These are phyloP conservation scores for Purpureocillium lavendulum DNA, from an alignment of 2,329 filamentous ascomycete species.

Conservation along the genomic window DNA sequence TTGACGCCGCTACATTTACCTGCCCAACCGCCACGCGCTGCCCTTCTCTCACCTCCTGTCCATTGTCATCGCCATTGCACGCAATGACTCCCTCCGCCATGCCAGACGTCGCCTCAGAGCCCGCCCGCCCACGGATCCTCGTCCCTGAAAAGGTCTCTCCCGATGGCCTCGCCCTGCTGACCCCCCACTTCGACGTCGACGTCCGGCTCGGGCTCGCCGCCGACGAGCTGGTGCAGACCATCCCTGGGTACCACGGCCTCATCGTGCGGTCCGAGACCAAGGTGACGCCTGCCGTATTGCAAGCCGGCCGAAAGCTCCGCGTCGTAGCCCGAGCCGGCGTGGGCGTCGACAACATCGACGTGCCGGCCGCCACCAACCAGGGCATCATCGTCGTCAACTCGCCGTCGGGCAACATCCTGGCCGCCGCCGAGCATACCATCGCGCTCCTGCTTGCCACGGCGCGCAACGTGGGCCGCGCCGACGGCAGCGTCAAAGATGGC, in stretches of 20 bases:
- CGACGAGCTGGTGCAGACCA: conserved; percentile 56
- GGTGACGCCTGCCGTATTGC: conserved; percentile 60
- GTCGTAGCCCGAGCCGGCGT: conserved; percentile 77
- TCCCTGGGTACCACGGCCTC: conserved; percentile 65
- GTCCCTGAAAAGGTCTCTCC: conserved; percentile 73
- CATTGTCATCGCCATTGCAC: neutral
- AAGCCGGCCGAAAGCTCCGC: conserved; percentile 58
- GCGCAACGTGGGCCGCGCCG: conserved; percentile 63
- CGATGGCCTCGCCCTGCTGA: conserved; percentile 66
- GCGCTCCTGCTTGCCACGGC: conserved; percentile 67
- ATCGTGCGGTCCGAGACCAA: conserved; percentile 78
- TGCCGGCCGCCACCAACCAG: conserved; percentile 60
- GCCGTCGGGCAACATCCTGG: conserved; percentile 71
- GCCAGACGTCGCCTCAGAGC: conserved; percentile 2
- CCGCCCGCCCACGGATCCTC: conserved; percentile 42
- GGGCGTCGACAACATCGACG: conserved; percentile 76
- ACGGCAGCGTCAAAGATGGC: conserved; percentile 59
- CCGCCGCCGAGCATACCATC: conserved; percentile 72
- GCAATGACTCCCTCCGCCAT: conserved; percentile 18
- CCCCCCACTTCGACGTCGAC: conserved; percentile 60
- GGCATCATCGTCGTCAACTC: conserved; percentile 78
- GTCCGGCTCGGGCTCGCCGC: conserved; percentile 53
- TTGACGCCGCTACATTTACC: too few relatives aligned
- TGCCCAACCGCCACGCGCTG: too few relatives aligned
- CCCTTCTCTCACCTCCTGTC: neutral